Conservation (phyloP, 768 basidiomycete species). For the Tubosaeta brunneosetosa region DNA sequence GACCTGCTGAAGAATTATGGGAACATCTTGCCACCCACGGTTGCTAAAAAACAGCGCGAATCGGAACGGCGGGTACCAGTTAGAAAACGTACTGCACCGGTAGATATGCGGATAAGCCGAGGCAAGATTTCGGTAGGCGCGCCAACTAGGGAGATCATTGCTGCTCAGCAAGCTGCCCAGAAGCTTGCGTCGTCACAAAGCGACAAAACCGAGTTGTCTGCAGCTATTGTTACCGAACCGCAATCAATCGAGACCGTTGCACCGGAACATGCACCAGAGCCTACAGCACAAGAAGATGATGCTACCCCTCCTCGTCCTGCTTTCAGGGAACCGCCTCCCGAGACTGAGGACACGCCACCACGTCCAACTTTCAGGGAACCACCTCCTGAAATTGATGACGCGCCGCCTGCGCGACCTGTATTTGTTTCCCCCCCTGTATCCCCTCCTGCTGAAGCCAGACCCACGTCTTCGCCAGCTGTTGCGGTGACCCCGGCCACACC, state of each 20-base stretch:
- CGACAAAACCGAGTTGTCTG: conserved; percentile 15
- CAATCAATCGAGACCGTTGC: conserved; percentile 8
- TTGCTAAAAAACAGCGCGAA: conserved; percentile 82
- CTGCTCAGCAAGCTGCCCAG: conserved; percentile 62
- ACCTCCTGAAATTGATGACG: conserved; percentile 52
- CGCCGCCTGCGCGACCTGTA: conserved; percentile 10
- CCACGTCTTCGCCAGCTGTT: conserved; percentile 29
- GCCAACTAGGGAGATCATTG: conserved; percentile 66
- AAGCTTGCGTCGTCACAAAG: conserved; percentile 36
- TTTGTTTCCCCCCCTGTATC: conserved; percentile 22
- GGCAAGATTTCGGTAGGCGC: conserved; percentile 67
- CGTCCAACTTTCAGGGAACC: conserved; percentile 60
- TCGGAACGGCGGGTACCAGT: conserved; percentile 79
- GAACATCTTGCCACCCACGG: conserved; percentile 71
- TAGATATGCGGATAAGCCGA: conserved; percentile 86
- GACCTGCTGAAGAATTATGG: conserved; percentile 78
- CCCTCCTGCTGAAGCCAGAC: conserved; percentile 25
- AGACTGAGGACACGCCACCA: conserved; percentile 25
- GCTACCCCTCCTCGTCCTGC: conserved; percentile 34
- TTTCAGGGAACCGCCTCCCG: conserved; percentile 62
- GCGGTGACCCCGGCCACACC: conserved; percentile 45
- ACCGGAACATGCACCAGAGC: conserved; percentile 2
- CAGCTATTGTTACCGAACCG: conserved; percentile 12
- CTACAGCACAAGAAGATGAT: conserved; percentile 12
- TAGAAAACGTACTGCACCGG: conserved; percentile 79